Base-by-base conservation (phyloP, 495 filamentous ascomycete genomes). In the Hyaloscypha variabilis region DNA sequence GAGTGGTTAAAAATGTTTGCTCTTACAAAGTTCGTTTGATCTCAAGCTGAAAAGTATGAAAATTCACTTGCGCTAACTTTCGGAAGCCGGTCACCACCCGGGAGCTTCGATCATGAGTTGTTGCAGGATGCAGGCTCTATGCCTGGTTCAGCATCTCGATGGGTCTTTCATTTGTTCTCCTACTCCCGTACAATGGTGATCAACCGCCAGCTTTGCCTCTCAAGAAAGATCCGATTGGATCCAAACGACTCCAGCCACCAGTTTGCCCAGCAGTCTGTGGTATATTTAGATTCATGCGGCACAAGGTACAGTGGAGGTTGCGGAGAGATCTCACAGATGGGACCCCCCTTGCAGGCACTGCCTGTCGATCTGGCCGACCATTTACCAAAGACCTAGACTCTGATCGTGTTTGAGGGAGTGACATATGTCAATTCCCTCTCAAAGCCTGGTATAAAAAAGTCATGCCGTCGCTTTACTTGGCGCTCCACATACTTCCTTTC, bases 11-110 rank as follows among this genome's bases (percentile, higher is more conserved):
- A 19, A 46, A 46, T 46, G 28, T 0, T 29, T 39, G 6, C 28
- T 46, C 49, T 28, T 34, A 63, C 60, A 31, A 26, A 39, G 50
- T 55, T 36, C 25, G 28, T 63, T 54, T 36, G 49, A 36, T 66
- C 56, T 54, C n/a, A 23, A 31, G 25, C 25, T 29, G 29, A 17
- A n/a, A 57, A 31, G 54, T 31, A 8, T 31, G 29, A 57, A 57
- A n/a, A n/a, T n/a, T n/a, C 1, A 31, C 29, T 57, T 57, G 17
- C 19, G 8, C 2, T 57, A 29, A 3, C 10, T 57, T 10, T 10
- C 29, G 19, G 29, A 21, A 25, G 19, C 25, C 54, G 54, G 54
- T 21, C 19, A 29, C 26, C 17, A 57, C 25, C 10, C 11, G 17
- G 8, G 11, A 34, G 26, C 26, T 29, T 57, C 54, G 3, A 57